A percentile compares a stretch with the other conserved stretches of the same genome.
Evolutionary conservation across 768 basidiomycete species (phyloP).

Genomic region (Leucocoprinus birnbaumii): DNA sequence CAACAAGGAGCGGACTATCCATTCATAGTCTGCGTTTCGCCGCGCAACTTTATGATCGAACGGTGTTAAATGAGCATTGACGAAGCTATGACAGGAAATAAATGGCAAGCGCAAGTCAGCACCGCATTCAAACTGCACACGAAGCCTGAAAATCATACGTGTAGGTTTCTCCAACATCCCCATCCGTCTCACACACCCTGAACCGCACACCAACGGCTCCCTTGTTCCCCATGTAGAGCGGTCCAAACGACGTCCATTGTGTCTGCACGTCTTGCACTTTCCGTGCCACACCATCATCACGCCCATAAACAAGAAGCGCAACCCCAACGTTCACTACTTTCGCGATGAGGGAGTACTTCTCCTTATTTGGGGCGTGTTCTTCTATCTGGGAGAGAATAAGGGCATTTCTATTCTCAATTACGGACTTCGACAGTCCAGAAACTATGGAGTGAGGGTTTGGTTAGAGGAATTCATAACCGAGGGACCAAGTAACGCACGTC

Average conservation of each 20-base stretch:
- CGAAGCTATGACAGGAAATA: slow-evolving; percentile 56
- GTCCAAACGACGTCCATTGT: slow-evolving; percentile 72
- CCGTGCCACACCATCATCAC: slow-evolving; percentile 62
- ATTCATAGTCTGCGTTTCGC: slow-evolving; percentile 75
- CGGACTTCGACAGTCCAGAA: slow-evolving; percentile 68
- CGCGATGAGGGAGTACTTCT: slow-evolving; percentile 75
- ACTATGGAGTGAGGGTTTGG: slow-evolving; percentile 39
- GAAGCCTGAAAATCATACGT: slow-evolving; percentile 56
- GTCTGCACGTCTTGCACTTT: slow-evolving; percentile 65
- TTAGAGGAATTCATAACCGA: background rate
- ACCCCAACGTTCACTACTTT: slow-evolving; percentile 85
- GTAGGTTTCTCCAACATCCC: slow-evolving; percentile 66
- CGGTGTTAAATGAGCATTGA: slow-evolving; percentile 89
- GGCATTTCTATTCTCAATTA: slow-evolving; percentile 64
- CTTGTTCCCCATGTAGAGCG: slow-evolving; percentile 88
- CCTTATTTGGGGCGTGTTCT: slow-evolving; percentile 65
- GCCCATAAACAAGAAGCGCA: slow-evolving; percentile 84
- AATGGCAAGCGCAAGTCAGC: background rate
- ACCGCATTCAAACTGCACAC: background rate
- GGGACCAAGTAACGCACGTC: slow-evolving; percentile 51
- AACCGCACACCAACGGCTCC: slow-evolving; percentile 90
- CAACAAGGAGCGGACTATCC: slow-evolving; percentile 78
- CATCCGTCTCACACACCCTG: slow-evolving; percentile 56
- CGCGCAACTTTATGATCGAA: slow-evolving; percentile 61
- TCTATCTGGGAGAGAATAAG: slow-evolving; percentile 79